Evolutionary conservation across 257 asterid species (phyloP).

Genomic region (Gardenia jasminoides): DNA sequence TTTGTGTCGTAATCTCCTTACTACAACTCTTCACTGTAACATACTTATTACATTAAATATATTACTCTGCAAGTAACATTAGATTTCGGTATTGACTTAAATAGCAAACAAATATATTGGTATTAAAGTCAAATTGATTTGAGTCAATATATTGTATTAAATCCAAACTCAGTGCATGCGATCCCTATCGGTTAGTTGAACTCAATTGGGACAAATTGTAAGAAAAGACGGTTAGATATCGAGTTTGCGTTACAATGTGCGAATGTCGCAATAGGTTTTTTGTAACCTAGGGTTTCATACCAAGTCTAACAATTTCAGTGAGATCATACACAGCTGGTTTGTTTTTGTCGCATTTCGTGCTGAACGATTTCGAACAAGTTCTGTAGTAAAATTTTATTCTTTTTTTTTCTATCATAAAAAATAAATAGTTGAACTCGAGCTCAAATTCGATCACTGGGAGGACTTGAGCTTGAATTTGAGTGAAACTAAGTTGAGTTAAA

Average conservation of each 20-base stretch:
- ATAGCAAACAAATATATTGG: neutral
- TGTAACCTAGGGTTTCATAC: no score
- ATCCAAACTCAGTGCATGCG: neutral
- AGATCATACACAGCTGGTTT: no score
- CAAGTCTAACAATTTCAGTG: no score
- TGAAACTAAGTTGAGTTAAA: no score
- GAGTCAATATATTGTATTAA: neutral
- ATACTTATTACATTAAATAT: neutral
- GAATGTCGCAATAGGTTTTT: no score
- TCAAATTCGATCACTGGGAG: neutral
- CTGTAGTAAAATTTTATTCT: no score
- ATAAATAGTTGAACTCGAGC: neutral
- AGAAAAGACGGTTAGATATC: no score
- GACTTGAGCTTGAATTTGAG: neutral
- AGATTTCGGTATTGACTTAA: neutral
- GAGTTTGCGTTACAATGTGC: no score
- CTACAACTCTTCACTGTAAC: neutral
- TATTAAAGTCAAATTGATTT: neutral
- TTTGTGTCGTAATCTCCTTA: neutral
- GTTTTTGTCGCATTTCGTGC: no score
- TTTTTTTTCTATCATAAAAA: no score
- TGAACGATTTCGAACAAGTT: no score
- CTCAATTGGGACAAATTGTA: no score
- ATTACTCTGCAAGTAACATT: neutral
- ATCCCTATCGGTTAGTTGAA: neutral